A percentile compares a stretch with the other conserved stretches of the same genome.
Conservation (phyloP, 1,139 yeast genomes). For the Suhomyces atakaporum region DNA sequence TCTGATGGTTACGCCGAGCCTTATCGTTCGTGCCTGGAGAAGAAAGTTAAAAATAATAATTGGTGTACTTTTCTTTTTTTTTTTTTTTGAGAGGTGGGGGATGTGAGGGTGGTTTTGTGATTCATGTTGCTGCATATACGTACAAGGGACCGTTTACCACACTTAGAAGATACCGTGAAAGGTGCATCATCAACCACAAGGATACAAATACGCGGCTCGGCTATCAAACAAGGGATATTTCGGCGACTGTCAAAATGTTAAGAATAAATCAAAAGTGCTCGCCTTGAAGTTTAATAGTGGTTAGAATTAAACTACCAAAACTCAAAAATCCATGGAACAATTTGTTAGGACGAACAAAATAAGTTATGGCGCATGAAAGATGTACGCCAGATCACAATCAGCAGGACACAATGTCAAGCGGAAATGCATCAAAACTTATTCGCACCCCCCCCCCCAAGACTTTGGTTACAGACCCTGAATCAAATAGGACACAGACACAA, state of each 20-base stretch:
- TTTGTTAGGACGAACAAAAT: too few species aligned
- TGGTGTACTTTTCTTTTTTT: too few species aligned
- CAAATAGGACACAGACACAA: too few species aligned
- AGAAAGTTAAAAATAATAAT: too few species aligned
- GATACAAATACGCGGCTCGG: not conserved
- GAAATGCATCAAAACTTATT: not conserved
- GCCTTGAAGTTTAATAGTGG: too few species aligned
- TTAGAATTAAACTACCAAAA: too few species aligned
- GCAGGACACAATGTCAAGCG: not conserved
- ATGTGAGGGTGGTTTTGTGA: not conserved
- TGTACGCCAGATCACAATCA: not conserved
- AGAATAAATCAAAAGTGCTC: too few species aligned
- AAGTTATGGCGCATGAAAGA: not conserved
- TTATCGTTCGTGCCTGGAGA: too few species aligned
- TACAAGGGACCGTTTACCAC: not conserved
- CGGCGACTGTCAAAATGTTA: not conserved
- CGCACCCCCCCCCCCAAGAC: too few species aligned
- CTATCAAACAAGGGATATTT: not conserved
- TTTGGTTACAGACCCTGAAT: not conserved
- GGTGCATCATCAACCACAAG: not conserved
- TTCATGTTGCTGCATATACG: not conserved
- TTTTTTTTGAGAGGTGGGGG: too few species aligned
- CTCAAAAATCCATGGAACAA: too few species aligned
- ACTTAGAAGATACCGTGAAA: not conserved
- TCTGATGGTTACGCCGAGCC: too few species aligned